Evolutionary conservation across 2,329 filamentous ascomycete species (phyloP).

Genomic region (Dactylella cylindrospora): DNA sequence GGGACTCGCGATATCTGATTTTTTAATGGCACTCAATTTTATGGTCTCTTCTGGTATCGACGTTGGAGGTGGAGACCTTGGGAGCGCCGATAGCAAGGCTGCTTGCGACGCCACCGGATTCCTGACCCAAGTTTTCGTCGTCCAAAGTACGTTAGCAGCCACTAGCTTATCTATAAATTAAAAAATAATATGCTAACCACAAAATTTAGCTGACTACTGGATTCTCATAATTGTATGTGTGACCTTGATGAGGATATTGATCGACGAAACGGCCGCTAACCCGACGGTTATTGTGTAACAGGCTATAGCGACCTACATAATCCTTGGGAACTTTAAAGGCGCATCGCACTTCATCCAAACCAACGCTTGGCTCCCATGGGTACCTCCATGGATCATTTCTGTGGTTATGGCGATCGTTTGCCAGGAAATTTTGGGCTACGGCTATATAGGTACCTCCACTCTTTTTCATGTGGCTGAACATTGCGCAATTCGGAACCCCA

Average conservation of each 20-base stretch:
- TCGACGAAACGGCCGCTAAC: background rate
- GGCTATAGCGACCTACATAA: slow-evolving; percentile 53
- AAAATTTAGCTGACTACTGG: slow-evolving; percentile 53
- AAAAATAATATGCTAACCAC: background rate
- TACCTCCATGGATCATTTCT: slow-evolving; percentile 52
- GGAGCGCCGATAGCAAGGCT: slow-evolving; percentile 47
- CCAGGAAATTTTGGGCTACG: slow-evolving; percentile 50
- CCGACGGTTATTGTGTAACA: background rate
- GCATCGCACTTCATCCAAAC: slow-evolving; percentile 52
- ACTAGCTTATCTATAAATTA: background rate
- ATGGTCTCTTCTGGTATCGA: slow-evolving; percentile 52
- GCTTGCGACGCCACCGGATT: slow-evolving; percentile 55
- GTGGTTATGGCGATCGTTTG: slow-evolving; percentile 52
- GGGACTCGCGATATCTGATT: slow-evolving; percentile 54
- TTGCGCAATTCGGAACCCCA: no score
- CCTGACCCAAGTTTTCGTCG: slow-evolving; percentile 54
- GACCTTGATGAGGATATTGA: background rate
- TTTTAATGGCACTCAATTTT: slow-evolving; percentile 54
- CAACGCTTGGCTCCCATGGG: slow-evolving; percentile 51
- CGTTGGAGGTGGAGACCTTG: slow-evolving; percentile 50
- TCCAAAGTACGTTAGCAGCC: slow-evolving; percentile 51
- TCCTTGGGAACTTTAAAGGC: slow-evolving; percentile 53
- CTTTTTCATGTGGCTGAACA: no score
- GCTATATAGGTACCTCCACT: slow-evolving; percentile 51
- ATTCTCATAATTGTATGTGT: slow-evolving; percentile 52